Evolutionary conservation across 768 basidiomycete genomes (phyloP).

Genomic region (Lactarius sanguifluus): DNA sequence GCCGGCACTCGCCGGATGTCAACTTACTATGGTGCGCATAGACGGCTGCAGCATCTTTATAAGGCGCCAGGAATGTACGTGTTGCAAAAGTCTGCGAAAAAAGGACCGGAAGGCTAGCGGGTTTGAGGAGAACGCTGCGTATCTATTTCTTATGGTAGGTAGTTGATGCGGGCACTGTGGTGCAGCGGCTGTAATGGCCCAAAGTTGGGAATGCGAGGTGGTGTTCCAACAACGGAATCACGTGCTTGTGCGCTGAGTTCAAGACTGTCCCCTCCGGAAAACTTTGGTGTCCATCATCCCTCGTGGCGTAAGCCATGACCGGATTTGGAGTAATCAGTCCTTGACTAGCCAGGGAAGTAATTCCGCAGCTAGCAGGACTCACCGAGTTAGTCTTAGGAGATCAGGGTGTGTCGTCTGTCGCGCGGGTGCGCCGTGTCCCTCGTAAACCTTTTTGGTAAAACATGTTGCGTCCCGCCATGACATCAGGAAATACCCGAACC

Average conservation of each 20-base stretch:
- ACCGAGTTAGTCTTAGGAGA: slow-evolving; percentile 95
- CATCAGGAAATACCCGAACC: neutral
- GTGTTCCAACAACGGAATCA: slow-evolving; percentile 53
- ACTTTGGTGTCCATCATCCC: slow-evolving; percentile 79
- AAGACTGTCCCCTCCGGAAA: slow-evolving; percentile 94
- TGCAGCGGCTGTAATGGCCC: slow-evolving; percentile 80
- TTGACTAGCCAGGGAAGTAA: slow-evolving; percentile 89
- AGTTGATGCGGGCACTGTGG: slow-evolving; percentile 38
- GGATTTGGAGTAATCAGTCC: slow-evolving; percentile 82
- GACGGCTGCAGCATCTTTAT: too few relatives aligned
- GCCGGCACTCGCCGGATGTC: slow-evolving; percentile 11
- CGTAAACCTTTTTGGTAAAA: slow-evolving; percentile 66
- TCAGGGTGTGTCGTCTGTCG: slow-evolving; percentile 82
- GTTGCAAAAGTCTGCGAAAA: too few relatives aligned
- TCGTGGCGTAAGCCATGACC: slow-evolving; percentile 61
- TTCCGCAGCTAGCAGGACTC: slow-evolving; percentile 84
- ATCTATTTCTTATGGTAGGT: neutral
- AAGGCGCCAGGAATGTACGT: too few relatives aligned
- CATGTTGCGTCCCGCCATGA: neutral
- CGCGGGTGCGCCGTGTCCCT: slow-evolving; percentile 70
- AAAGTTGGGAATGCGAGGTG: slow-evolving; percentile 78
- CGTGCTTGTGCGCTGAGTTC: slow-evolving; percentile 83
- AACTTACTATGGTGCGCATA: too few relatives aligned
- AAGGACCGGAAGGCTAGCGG: neutral
- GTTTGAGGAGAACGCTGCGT: neutral